Base-by-base conservation (phyloP, 2,329 filamentous ascomycete species). In the Paracoccidioides lutzii region DNA sequence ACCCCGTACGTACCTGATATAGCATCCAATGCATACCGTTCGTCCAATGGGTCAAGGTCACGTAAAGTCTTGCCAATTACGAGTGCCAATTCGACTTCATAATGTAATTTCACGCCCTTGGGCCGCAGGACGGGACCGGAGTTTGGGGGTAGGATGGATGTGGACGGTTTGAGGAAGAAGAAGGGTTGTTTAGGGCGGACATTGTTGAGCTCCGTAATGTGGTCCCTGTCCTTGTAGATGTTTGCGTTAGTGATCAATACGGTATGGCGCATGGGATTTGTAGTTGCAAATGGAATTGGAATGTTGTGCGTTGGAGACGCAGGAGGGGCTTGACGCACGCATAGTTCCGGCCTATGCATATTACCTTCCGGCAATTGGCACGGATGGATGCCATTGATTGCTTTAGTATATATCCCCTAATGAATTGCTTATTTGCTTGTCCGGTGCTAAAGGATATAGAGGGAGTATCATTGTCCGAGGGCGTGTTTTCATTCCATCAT, bases 111-210 rank as follows among this genome's bases (percentile, higher is more conserved):
- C 43, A 94, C 85, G 60, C 91, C 91, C 64, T 78, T 81, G 45
- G 93, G 93, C 46, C 86, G 82, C 63, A 95, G 79, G 50, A 95
- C 83, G 3, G 90, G 85, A 82, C 81, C 0, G 89, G 89, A 28
- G 87, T 78, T 3, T 97, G 80, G 45, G 45, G 37, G 45, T 30
- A 52, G 49, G 63, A 98, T 88, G 3, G 90, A 88, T 43, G 87
- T 88, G 0, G 90, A 76, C 1, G 93, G 93, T 79, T 98, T 98
- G 64, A 97, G 81, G 80, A 98, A 98, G 83, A 96, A 98, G 76
- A 98, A 97, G 32, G 93, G 93, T 73, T 96, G 90, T 71, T 93
- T 94, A 52, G 93, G 93, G 61, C 83, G 83, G 58, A 80, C 78
- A 72, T 85, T 95, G 73, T 90, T 90, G 63, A 98, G 81, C 76